Percentiles rank a stretch among this genome's conserved stretches.
These are phyloP conservation scores for Ogataea pini DNA, from an alignment of 805 yeast species.

Conservation along the genomic window DNA sequence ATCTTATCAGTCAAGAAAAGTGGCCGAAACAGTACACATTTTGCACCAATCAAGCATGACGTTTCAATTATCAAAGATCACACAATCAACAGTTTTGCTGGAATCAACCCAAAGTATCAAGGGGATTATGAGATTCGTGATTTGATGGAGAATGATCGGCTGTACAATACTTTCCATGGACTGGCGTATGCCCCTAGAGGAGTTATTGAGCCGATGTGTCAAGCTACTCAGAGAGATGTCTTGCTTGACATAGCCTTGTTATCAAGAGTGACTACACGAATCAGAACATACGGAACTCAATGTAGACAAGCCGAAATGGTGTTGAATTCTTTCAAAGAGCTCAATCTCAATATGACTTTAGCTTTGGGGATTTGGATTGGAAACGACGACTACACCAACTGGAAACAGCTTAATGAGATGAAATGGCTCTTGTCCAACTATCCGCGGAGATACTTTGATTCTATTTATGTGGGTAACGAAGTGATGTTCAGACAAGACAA, in stretches of 20 bases:
- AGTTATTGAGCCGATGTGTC: constrained; percentile 54
- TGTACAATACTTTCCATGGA: constrained; percentile 51
- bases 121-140: constrained; percentile 37
- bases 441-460: constrained; percentile 49
- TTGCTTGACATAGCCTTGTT: constrained; percentile 56
- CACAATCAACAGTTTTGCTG: constrained; percentile 28
- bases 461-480: constrained; percentile 63
- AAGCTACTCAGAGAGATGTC: constrained; percentile 47
- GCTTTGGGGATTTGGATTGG: constrained; percentile 68
- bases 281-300: constrained; percentile 62
- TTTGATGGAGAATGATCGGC: constrained; percentile 38
- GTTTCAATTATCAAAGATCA: no score
- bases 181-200: constrained; percentile 59
- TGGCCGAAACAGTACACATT: not conserved
- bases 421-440: constrained; percentile 41
- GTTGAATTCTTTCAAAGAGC: constrained; percentile 51
- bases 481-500: constrained; percentile 56
- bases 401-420: constrained; percentile 47
- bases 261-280: constrained; percentile 57
- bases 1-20: not conserved
- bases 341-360: constrained; percentile 55
- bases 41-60: not conserved
- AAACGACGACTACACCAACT: constrained; percentile 43
- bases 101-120: constrained; percentile 37
- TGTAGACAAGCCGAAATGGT: constrained; percentile 57